Conservation (phyloP, 306 rosid species). For the Fragaria ananassa region DNA sequence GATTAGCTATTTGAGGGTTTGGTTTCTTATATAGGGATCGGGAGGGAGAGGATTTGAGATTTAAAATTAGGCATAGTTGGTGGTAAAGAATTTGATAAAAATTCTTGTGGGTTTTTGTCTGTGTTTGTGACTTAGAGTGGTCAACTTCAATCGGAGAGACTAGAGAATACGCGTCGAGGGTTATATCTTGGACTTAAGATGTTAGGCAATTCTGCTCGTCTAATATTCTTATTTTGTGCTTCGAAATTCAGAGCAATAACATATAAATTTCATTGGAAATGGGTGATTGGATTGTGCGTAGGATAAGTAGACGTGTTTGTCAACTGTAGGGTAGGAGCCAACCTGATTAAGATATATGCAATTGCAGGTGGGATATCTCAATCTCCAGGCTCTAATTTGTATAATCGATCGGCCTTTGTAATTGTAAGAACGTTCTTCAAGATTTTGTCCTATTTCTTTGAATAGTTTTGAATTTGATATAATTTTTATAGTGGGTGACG, state of each 20-base stretch:
- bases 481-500: background rate
- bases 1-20: background rate
- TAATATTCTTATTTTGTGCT: background rate
- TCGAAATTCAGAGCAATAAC: background rate
- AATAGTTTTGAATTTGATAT: background rate
- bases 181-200: background rate
- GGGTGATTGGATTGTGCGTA: conserved; percentile 6
- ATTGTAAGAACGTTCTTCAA: background rate
- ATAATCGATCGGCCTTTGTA: background rate
- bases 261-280: background rate
- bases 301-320: background rate
- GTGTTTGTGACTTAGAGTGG: conserved; percentile 1
- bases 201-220: background rate
- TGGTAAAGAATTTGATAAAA: background rate
- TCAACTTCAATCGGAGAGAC: conserved; percentile 17
- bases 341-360: background rate
- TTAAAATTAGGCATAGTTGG: background rate
- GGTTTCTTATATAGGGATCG: background rate
- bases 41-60: background rate
- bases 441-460: background rate
- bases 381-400: conserved; percentile 4
- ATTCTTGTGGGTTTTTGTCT: background rate
- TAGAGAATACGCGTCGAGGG: conserved; percentile 24
- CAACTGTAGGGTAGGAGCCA: conserved; percentile 20
- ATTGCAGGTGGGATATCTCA: background rate